Conservation (phyloP, 345 rosid species). For the Salix purpurea region DNA sequence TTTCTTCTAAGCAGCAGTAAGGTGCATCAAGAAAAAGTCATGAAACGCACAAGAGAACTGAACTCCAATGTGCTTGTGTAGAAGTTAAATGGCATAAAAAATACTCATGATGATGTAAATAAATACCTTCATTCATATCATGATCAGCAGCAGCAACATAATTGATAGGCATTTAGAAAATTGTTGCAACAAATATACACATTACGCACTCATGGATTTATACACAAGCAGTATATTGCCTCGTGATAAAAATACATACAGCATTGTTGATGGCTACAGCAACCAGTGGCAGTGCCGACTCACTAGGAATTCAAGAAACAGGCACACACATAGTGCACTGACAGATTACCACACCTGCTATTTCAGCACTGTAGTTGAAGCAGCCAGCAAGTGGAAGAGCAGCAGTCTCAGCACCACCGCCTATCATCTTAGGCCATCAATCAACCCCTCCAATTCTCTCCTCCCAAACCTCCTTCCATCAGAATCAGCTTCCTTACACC, state of each 20-base stretch:
- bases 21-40: not conserved
- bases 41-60: not conserved
- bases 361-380: slow-evolving; percentile 28
- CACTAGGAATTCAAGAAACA: slow-evolving; percentile 34
- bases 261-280: slow-evolving; percentile 23
- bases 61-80: not conserved
- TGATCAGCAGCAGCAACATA: slow-evolving; percentile 13
- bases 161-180: slow-evolving; percentile 30
- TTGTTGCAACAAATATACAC: slow-evolving; percentile 49
- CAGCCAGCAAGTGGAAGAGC: slow-evolving; percentile 17
- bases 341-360: slow-evolving; percentile 20
- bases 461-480: slow-evolving; percentile 76
- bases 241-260: slow-evolving; percentile 34
- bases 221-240: slow-evolving; percentile 44
- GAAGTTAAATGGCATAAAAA: not conserved
- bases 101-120: slow-evolving; percentile 12
- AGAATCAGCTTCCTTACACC: slow-evolving; percentile 64
- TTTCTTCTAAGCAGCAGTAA: not conserved
- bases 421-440: slow-evolving; percentile 65
- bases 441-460: slow-evolving; percentile 74
- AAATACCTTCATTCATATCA: slow-evolving; percentile 18
- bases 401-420: slow-evolving; percentile 16
- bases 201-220: slow-evolving; percentile 39
- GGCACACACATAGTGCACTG: slow-evolving; percentile 31
- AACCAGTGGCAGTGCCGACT: slow-evolving; percentile 32